Base-by-base conservation (phyloP, 768 basidiomycete species). In the Lactarius psammicola region DNA sequence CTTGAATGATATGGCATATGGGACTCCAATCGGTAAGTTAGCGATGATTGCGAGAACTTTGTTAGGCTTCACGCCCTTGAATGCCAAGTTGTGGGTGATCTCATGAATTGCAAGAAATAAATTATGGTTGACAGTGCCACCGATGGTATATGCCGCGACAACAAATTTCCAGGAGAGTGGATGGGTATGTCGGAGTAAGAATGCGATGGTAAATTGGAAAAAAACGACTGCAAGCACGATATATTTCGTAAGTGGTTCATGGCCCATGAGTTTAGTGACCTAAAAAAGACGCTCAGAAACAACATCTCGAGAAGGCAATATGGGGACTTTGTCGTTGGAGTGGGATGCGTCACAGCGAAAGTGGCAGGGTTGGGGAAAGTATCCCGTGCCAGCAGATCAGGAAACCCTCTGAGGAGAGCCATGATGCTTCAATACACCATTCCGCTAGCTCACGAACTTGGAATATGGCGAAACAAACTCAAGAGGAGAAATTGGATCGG, bases 71-170 rank as follows among this genome's bases (percentile, higher is more conserved):
- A 98, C 84, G 28, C 89, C 82, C 67, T 82, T 84, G 79, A 98
- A 98, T 2, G 94, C 97, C 31, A 99, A 83, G 75, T 98, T 98
- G 76, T 99, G 97, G 2, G 95, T 97, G 67, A 99, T 97, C 74
- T 99, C 97, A 74, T 99, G 97, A 61, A 99, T 97, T 51, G 97
- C 94, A 56, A 99, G 85, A 78, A 99, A 99, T 44, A 96, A 83
- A 75, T 98, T 99, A 75, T 99, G 97, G 77, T 98, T 99, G 9
- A 90, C 89, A 0, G 96, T 98, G 3, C 94, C 97, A 2, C 97
- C 97, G 57, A 98, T 82, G 17, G 78, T 80, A 74, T 98, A 98
- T 1, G 96, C 94, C 15, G 81, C 80, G 64, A 88, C 68, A 63
- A 98, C 72, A 77, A 97, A 98, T 56, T 80, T 71, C 26, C 81